phyloP scores from a whole-genome alignment of 2,329 filamentous ascomycete genomes.

The Colletotrichum karsti region DNA sequence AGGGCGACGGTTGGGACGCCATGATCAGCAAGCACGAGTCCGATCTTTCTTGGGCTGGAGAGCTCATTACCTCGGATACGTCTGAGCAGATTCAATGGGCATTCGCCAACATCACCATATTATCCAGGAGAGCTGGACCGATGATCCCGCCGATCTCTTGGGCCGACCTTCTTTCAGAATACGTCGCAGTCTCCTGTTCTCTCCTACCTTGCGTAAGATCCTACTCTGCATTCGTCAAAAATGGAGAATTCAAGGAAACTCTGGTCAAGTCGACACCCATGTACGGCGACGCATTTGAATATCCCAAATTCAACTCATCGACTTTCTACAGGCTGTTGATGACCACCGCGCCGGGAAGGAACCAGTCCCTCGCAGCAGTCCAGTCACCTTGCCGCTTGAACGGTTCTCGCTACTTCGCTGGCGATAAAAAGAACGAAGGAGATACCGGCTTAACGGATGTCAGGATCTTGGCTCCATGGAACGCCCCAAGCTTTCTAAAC shows the following conservation, averaged over 20 bases:
- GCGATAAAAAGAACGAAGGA: neutral
- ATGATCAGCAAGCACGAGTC: neutral
- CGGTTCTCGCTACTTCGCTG: no score
- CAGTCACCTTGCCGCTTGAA: neutral
- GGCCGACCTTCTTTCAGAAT: neutral
- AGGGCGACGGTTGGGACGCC: neutral
- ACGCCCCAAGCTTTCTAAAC: neutral
- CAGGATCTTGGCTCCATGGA: neutral
- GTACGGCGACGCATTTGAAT: neutral
- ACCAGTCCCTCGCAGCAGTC: neutral
- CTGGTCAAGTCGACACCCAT: neutral
- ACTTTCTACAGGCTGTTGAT: neutral
- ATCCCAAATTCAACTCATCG: neutral
- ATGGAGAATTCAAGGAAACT: neutral
- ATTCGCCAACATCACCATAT: neutral
- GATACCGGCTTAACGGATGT: neutral
- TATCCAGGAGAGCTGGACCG: neutral
- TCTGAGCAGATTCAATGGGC: neutral
- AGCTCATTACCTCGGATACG: neutral
- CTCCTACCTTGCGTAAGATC: neutral
- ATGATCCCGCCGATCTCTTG: neutral
- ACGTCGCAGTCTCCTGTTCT: neutral
- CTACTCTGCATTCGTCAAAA: neutral
- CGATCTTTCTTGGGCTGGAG: neutral
- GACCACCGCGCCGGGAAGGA: no score